A percentile compares a stretch with the other conserved stretches of the same genome.
Evolutionary conservation across 208 protist genomes (phyloP).

Genomic region (Strigomonas galati): DNA sequence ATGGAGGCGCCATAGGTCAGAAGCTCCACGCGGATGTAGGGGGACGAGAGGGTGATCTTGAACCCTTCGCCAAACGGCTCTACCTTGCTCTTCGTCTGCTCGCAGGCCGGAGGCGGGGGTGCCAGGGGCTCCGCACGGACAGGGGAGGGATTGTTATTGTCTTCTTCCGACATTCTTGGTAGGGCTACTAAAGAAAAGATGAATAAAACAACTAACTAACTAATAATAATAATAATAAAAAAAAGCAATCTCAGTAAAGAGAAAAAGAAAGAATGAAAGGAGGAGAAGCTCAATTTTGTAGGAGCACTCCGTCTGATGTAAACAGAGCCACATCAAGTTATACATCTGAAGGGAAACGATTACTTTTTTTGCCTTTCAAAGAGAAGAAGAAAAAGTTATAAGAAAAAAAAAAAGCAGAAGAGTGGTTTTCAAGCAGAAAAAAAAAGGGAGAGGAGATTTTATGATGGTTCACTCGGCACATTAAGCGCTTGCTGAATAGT

Average conservation of each 20-base stretch:
- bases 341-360: too few relatives aligned
- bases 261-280: conserved; percentile 8
- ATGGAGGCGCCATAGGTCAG: conserved; percentile 60
- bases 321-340: too few relatives aligned
- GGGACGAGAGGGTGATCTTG: conserved; percentile 41
- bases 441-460: conserved; percentile 6
- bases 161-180: background rate
- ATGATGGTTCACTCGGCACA: too few relatives aligned
- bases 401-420: conserved; percentile 7
- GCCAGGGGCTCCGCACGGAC: conserved; percentile 15
- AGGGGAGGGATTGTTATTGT: conserved; percentile 16
- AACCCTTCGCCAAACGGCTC: conserved; percentile 65
- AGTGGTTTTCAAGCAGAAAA: conserved; percentile 7
- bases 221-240: background rate
- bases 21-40: conserved; percentile 56
- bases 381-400: conserved; percentile 6
- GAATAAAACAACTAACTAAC: too few relatives aligned
- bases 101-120: background rate
- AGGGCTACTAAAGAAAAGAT: too few relatives aligned
- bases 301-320: too few relatives aligned
- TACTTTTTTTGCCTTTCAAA: too few relatives aligned
- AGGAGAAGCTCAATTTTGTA: too few relatives aligned
- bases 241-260: conserved; percentile 5
- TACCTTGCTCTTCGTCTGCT: conserved; percentile 20
- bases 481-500: too few relatives aligned